Base-by-base conservation (phyloP, 2,329 filamentous ascomycete genomes). In the Beauveria bassiana region DNA sequence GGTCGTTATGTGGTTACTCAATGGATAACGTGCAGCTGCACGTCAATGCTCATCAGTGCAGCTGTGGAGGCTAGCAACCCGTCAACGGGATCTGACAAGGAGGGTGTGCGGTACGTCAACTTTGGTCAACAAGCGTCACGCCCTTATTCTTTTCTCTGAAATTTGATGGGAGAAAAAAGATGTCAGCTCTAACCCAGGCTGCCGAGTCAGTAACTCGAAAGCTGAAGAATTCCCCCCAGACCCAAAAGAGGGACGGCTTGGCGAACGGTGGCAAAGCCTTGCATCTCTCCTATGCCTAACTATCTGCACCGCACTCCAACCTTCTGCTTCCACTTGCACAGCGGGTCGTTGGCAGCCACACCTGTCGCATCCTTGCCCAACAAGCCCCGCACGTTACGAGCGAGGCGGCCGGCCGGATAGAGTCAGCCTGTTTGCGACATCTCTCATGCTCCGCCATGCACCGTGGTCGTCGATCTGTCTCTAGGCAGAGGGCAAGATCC, bases 11-110 rank as follows among this genome's bases (percentile, higher is more conserved):
- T 38, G 34, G 34, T 14, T 38, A 14, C 24, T n/a, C 22, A n/a
- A 42, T 57, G 54, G 3, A 38, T 26, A 34, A n/a, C 46, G 56
- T 51, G 40, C 56, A 59, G 56, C 57, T 60, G 57, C 57, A 60
- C 49, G 57, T 52, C 57, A 60, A 60, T 52, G 40, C 34, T 43
- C 38, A 53, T 60, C 49, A 49, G n/a, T 60, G 49, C 57, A 49
- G n/a, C 24, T 46, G 40, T 53, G 47, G 38, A 53, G 26, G 46
- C 46, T 50, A 34, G 22, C 49, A 26, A 46, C 49, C 31, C 26
- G 49, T 60, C 57, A 46, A 45, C 47, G 57, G 31, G 31, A 50
- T 60, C 57, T 53, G 20, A 59, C 57, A 45, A 8, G 57, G 57
- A 60, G 38, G 57, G 57, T 45, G 57, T 51, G 46, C 38, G 7